phyloP scores from a whole-genome alignment of 306 rosid genomes.

The Vicia faba region DNA sequence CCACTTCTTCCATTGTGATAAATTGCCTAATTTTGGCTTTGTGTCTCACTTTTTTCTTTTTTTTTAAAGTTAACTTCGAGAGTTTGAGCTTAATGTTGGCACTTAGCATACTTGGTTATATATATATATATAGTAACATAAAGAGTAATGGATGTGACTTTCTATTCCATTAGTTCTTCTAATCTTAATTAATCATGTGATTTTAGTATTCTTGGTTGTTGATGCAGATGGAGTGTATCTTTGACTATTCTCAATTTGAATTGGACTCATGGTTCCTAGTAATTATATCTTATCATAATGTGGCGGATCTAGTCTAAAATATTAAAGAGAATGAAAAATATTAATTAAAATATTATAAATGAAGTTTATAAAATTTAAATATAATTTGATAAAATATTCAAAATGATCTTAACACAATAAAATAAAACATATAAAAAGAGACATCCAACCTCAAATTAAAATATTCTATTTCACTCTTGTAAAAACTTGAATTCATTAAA shows the following conservation, averaged over 20 bases:
- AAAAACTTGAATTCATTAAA: neutral
- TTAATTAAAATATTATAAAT: no score
- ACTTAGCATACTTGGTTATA: neutral
- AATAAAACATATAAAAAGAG: no score
- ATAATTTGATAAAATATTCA: no score
- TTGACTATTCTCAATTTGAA: neutral
- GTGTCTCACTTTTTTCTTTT: neutral
- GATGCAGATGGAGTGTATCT: neutral
- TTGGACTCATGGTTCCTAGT: neutral
- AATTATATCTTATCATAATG: no score
- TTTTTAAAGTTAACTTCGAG: no score
- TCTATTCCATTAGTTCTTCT: neutral
- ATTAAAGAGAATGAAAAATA: no score
- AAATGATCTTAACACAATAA: no score
- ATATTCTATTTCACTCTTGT: neutral
- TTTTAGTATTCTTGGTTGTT: constrained; percentile 2
- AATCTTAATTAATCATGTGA: neutral
- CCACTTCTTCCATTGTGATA: constrained; percentile 36
- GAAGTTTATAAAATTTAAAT: no score
- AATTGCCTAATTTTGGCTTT: neutral
- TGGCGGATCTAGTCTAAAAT: no score
- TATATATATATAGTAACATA: constrained; percentile 1
- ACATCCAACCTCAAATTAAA: no score
- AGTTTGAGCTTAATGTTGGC: neutral
- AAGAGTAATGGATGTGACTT: neutral